Base-by-base conservation (phyloP, 352 stramenopile species). In the Pythium inflatum region DNA sequence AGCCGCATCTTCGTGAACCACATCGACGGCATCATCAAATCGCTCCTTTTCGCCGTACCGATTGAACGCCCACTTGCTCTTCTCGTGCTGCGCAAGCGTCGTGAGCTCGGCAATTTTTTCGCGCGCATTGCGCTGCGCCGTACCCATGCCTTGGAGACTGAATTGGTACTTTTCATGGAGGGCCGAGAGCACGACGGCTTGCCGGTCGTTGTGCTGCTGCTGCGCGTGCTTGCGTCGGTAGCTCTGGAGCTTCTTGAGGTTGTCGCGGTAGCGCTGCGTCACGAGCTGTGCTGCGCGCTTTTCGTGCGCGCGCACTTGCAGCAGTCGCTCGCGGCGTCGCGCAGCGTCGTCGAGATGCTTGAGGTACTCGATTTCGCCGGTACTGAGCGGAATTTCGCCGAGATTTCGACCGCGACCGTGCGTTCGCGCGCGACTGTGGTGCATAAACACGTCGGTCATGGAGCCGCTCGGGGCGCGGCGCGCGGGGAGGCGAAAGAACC, bases 261-360 rank as follows among this genome's bases (percentile, higher is more conserved):
- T 92, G 13, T 87, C 74, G 41, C 83, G 83, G 65, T 93, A 93
- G 6, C 84, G 81, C 63, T 81, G 73, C 33, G 86, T 93, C 67
- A 93, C 82, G 33, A 89, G 70, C 68, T 90, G 83, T 46, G 86
- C 79, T 1, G 88, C 60, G 40, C 75, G 79, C 27, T 81, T 82
- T 66, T 93, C 86, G 24, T 86, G 73, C 25, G 82, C 76, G 25
- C 86, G 84, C 50, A 92, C 79, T 22, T 79, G 76, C 46, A 90
- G 67, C 27, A 93, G 72, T 8, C 81, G 81, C 62, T 73, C 73
- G 18, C 78, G 75, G 5, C 86, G 82, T 65, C 74, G 75, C 31
- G 75, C 72, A 18, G 75, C 68, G 59, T 93, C 84, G 36, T 93
- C 84, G 40, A 88, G 74, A 11, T 74, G 75, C 28, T 71, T 74